Evolutionary conservation across 2,329 filamentous ascomycete species (phyloP).

Genomic region (Boeremia exigua): DNA sequence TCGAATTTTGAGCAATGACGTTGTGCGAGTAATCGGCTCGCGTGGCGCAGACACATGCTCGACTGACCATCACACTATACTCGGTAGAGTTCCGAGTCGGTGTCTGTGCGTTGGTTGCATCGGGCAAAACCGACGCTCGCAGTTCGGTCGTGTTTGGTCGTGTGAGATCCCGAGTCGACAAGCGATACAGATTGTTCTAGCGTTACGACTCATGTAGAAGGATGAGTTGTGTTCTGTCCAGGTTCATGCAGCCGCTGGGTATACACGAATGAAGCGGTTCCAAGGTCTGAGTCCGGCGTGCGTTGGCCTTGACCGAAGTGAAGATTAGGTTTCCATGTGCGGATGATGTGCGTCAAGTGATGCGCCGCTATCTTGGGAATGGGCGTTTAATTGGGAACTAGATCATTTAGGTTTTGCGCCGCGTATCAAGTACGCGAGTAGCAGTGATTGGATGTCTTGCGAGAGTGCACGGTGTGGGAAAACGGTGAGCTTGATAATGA

Average conservation of each 20-base stretch:
- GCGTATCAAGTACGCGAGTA: not conserved
- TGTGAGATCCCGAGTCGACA: not conserved
- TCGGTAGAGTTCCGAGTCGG: not conserved
- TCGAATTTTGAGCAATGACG: not conserved
- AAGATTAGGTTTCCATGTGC: slow-evolving; percentile 18
- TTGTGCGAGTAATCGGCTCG: not conserved
- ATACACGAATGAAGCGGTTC: not conserved
- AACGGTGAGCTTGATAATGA: not conserved
- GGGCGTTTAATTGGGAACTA: not conserved
- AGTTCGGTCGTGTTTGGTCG: not conserved
- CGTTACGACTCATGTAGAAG: too few relatives aligned
- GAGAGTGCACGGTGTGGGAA: not conserved
- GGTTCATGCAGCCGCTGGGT: too few relatives aligned
- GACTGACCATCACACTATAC: not conserved
- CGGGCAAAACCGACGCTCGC: not conserved
- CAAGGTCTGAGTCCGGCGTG: slow-evolving; percentile 7
- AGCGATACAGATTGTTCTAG: too few relatives aligned
- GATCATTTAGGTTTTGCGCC: slow-evolving; percentile 11
- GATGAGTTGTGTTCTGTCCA: too few relatives aligned
- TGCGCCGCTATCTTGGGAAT: slow-evolving; percentile 7
- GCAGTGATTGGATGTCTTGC: not conserved
- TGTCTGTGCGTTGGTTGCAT: not conserved
- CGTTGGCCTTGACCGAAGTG: slow-evolving; percentile 4
- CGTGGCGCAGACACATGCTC: not conserved
- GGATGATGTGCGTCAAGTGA: slow-evolving; percentile 15